Base-by-base conservation (phyloP, 805 yeast species). In the Torulaspora indica region DNA sequence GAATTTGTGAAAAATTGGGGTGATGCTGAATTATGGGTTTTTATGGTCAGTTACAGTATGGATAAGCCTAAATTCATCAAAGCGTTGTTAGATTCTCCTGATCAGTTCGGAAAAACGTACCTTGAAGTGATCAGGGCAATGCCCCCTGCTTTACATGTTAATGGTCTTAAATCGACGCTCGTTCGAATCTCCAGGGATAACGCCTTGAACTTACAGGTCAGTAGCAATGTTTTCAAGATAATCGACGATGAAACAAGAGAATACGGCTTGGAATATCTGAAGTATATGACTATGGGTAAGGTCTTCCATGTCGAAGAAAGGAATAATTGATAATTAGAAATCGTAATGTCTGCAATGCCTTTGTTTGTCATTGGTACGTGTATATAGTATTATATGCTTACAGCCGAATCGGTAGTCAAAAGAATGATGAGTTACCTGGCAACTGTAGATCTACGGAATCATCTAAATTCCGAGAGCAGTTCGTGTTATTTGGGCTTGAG, bases 1-100 rank as follows among this genome's bases (percentile, higher is more conserved):
- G 74, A 73, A 13, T 93, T 89, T 71, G 93, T 90, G 1, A 73
- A 73, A 8, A 77, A 75, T 37, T 73, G 77, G 47, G 78, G 80
- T 40, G 95, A 88, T 54, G 63, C 70, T 17, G 95, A 86, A n/a
- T 67, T 88, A 8, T 89, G 96, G 95, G 79, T 79, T 33, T 78
- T 80, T 36, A 70, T 91, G 48, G 66, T 91, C 8, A 80, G 78
- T 15, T 79, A 81, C 60, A 81, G 95, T 15, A 73, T 81, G 68
- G 72, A 74, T 31, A 79, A 79, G 51, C 93, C 96, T 0, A 71
- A 71, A n/a, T 89, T 87, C 57, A 82, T 91, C 34, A 77, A 78
- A 48, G 84, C 85, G 5, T 68, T 91, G 38, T 73, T 93, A 44
- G 82, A 83, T 46, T 71, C 77, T 43, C 79, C 85, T 1, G 86